A percentile compares a stretch with the other conserved stretches of the same genome.
Conservation (phyloP, 129 eudicot genomes). For the Solidago caesia region DNA sequence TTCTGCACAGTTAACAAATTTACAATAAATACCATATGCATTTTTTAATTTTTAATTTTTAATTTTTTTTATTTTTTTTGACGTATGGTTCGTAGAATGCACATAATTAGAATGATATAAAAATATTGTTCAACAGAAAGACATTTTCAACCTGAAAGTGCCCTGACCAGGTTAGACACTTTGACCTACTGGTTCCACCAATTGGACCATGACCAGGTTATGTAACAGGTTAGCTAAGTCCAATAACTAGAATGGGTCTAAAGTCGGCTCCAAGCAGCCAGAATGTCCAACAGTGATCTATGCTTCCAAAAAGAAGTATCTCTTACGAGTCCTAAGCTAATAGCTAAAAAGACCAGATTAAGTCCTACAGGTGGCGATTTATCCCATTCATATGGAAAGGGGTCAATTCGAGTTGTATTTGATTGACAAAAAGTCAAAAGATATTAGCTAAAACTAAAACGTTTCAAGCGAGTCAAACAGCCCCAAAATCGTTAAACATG, state of each 20-base stretch:
- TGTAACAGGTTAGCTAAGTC: neutral
- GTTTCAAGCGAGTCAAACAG: neutral
- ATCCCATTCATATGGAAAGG: too few relatives aligned
- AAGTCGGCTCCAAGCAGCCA: neutral
- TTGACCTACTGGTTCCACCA: neutral
- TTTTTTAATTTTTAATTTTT: too few relatives aligned
- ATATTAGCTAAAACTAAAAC: neutral
- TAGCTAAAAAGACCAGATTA: neutral
- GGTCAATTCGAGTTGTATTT: neutral
- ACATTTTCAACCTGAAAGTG: neutral
- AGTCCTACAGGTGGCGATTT: neutral
- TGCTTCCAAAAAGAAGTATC: neutral
- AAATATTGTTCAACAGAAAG: neutral
- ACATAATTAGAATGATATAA: neutral
- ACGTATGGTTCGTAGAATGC: neutral
- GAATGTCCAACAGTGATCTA: too few relatives aligned
- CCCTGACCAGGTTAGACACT: neutral
- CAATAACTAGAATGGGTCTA: neutral
- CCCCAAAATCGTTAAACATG: neutral
- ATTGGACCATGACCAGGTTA: too few relatives aligned
- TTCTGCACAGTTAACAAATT: constrained; percentile 36
- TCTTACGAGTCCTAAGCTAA: neutral
- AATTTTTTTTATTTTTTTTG: too few relatives aligned
- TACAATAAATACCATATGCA: neutral
- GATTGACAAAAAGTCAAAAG: neutral